Evolutionary conservation across 176 grass and related monocot species (phyloP), one percentile per base, ranked within the genome.

Genomic region (Oryza officinalis): DNA sequence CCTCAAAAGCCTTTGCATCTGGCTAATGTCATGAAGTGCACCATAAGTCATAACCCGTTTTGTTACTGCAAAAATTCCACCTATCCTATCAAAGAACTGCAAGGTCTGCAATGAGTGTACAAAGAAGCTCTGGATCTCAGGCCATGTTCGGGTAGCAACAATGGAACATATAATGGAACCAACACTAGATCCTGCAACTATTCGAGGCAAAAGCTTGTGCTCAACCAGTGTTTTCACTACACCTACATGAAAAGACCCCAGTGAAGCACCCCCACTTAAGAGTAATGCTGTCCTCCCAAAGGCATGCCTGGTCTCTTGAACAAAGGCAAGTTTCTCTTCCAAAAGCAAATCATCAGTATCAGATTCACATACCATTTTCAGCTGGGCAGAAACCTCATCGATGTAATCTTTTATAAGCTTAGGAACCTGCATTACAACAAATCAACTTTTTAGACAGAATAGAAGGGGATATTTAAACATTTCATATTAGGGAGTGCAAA

Each of bases 211-310:
- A 80, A 98, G 83, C 70, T 79, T 98, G 82, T 98, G 93, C 80
- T 98, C 88, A 28, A 98, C 93, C 69, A 98, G 72, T 38, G 96
- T 95, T 88, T 93, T 95, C 75, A 98, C 93, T 8, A 98, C 91
- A 70, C 96, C 96, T 27, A 98, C 91, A 81, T 98, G 96, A 74
- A 95, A 98, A 63, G 93, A 88, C 10, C 96, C 96, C 13, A 98
- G 77, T 73, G 96, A 98, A 87, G 96, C 96, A 67, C 96, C 96
- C 2, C 96, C 96, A 68, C 96, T 98, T 49, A 95, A 76, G 43
- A 98, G 96, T 27, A 98, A 85, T 0, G 96, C 96, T 70, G 96
- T 95, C 85, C 96, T 94, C 73, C 96, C 96, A 74, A 98, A 98
- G 43, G 91, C 93, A 75, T 98, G 96, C 61, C 96, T 89, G 14